Conservation (phyloP, 2,329 filamentous ascomycete species). For the Sporothrix variecibatus region DNA sequence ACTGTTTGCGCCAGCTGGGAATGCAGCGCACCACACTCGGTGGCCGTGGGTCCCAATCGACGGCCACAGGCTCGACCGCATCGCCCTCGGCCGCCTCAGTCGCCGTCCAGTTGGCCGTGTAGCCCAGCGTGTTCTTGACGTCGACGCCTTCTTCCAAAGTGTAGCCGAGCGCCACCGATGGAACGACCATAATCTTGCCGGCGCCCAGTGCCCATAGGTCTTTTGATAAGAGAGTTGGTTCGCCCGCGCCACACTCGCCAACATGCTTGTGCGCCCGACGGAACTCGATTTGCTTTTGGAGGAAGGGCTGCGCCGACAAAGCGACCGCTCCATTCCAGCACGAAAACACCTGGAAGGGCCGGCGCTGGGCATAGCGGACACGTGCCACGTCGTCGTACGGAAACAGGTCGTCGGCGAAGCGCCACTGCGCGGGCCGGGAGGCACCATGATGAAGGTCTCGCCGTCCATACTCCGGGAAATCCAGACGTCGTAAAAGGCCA, state of each 20-base stretch:
- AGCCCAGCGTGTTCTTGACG: neutral
- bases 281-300: neutral
- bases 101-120: constrained; percentile 11
- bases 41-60: constrained; percentile 7
- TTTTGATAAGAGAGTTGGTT: constrained; percentile 11
- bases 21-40: neutral
- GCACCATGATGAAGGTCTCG: neutral
- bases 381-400: neutral
- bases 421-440: neutral
- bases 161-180: neutral
- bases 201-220: neutral
- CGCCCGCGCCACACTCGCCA: constrained; percentile 13
- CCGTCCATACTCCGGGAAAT: constrained; percentile 3
- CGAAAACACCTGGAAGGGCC: constrained; percentile 14
- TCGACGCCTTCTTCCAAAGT: neutral
- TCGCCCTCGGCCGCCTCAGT: neutral
- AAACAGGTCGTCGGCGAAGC: constrained; percentile 7
- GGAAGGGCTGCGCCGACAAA: neutral
- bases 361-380: neutral
- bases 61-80: neutral
- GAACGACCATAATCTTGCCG: neutral
- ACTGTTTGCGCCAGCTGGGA: constrained; percentile 17
- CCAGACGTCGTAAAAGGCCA: constrained; percentile 16
- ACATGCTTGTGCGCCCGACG: neutral
- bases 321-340: constrained; percentile 15